Conservation (phyloP, 768 basidiomycete species). For the Chalciporus pseudorubinellus region DNA sequence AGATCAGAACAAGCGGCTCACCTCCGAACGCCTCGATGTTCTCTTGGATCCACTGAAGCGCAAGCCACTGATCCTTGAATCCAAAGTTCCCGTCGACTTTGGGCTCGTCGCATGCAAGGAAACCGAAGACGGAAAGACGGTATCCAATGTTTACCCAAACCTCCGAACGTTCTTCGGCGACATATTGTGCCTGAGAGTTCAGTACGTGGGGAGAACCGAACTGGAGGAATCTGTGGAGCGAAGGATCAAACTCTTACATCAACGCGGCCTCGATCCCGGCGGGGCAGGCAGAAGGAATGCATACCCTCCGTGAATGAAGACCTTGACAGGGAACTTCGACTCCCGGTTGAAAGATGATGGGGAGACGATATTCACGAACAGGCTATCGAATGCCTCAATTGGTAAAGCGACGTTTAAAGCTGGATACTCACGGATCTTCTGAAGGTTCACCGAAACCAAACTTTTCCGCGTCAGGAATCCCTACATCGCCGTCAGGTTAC, state of each 20-base stretch:
- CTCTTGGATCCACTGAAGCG: slow-evolving; percentile 65
- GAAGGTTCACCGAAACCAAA: slow-evolving; percentile 59
- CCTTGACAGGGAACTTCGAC: slow-evolving; percentile 57
- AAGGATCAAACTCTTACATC: too few species aligned
- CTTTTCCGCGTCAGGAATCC: slow-evolving; percentile 7
- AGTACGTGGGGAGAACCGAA: slow-evolving; percentile 73
- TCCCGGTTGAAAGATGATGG: slow-evolving; percentile 46
- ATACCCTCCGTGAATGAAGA: slow-evolving; percentile 79
- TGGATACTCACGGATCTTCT: slow-evolving; percentile 56
- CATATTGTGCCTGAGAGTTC: slow-evolving; percentile 60
- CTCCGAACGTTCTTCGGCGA: slow-evolving; percentile 60
- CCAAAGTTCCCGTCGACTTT: slow-evolving; percentile 71
- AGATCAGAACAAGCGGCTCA: slow-evolving; percentile 24
- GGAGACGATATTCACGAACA: slow-evolving; percentile 63
- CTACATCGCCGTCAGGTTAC: slow-evolving; percentile 28
- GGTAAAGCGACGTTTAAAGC: neutral
- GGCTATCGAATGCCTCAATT: slow-evolving; percentile 32
- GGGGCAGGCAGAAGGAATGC: slow-evolving; percentile 4
- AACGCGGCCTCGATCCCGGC: neutral
- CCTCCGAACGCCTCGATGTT: slow-evolving; percentile 73
- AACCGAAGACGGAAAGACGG: slow-evolving; percentile 74
- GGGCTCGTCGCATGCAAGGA: slow-evolving; percentile 65
- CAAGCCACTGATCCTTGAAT: slow-evolving; percentile 83
- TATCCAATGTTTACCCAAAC: slow-evolving; percentile 80
- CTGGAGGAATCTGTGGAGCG: slow-evolving; percentile 59